Percentiles rank a stretch among this genome's conserved stretches.
phyloP scores from a whole-genome alignment of 306 rosid species.

The Malus sieversii region DNA sequence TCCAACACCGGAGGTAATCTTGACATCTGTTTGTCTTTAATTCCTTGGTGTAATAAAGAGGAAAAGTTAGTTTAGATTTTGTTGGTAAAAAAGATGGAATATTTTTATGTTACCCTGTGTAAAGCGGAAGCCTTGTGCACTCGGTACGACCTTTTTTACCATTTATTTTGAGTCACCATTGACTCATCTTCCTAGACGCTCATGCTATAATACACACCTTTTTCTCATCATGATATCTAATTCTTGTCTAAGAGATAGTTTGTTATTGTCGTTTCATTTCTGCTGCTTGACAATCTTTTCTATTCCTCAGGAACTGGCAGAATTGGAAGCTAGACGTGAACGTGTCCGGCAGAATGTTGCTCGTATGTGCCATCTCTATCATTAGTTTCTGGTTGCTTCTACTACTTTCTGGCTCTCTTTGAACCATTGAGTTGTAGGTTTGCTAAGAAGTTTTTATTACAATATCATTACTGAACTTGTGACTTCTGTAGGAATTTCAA shows the following conservation, averaged over 20 bases:
- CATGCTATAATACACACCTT: not conserved
- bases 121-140: too few species aligned
- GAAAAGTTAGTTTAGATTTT: not conserved
- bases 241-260: not conserved
- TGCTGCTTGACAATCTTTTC: constrained; percentile 14
- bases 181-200: not conserved
- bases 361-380: constrained; percentile 46
- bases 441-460: not conserved
- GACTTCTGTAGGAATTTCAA: not conserved
- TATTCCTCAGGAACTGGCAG: constrained; percentile 60
- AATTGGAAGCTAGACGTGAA: constrained; percentile 83
- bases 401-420: constrained; percentile 5
- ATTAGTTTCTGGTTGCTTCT: constrained; percentile 7
- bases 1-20: constrained; percentile 74
- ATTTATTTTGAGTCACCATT: not conserved
- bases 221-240: not conserved
- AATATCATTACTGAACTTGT: not conserved
- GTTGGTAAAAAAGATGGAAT: not conserved
- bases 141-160: too few species aligned
- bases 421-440: constrained; percentile 13
- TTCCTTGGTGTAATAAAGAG: not conserved
- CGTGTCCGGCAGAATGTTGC: constrained; percentile 74
- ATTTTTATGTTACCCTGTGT: not conserved
- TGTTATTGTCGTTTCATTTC: not conserved
- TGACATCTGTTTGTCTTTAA: not conserved